Percentiles rank a stretch among this genome's conserved stretches.
These are phyloP conservation scores for Fusarium compactum DNA, from an alignment of 2,329 filamentous ascomycete genomes.

Conservation along the genomic window DNA sequence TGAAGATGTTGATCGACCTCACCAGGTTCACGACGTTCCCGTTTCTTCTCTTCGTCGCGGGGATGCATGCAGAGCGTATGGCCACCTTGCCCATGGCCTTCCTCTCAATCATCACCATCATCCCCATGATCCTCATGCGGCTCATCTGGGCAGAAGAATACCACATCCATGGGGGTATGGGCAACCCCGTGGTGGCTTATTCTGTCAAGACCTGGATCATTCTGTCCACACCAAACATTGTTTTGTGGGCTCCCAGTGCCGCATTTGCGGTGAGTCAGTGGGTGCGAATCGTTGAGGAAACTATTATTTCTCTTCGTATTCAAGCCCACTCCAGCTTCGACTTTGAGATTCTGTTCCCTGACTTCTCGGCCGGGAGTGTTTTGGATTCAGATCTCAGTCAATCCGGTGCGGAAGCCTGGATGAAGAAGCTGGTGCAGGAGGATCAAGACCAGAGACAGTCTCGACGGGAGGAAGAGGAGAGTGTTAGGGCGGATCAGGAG, in stretches of 20 bases:
- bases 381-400: neutral
- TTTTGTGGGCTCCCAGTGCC: conserved; percentile 4
- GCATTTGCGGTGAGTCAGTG: conserved; percentile 4
- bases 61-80: neutral
- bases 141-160: conserved; percentile 5
- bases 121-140: neutral
- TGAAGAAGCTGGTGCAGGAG: conserved; percentile 16
- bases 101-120: neutral
- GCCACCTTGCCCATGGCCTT: neutral
- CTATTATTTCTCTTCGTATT: conserved; percentile 8
- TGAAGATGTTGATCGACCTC: conserved; percentile 3
- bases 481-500: neutral
- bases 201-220: conserved; percentile 10
- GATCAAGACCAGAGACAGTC: neutral
- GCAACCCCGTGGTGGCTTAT: conserved; percentile 2
- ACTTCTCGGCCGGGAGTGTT: neutral
- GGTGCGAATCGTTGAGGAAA: neutral
- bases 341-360: conserved; percentile 1
- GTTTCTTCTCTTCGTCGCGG: conserved; percentile 1
- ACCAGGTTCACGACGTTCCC: conserved; percentile 4
- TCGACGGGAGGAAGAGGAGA: neutral
- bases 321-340: conserved; percentile 7
- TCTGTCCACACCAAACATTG: conserved; percentile 6
- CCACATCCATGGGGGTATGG: neutral
- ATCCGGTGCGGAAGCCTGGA: conserved; percentile 19